Conservation (phyloP, 805 yeast genomes). For the Saccharomyces kudriavzevii region DNA sequence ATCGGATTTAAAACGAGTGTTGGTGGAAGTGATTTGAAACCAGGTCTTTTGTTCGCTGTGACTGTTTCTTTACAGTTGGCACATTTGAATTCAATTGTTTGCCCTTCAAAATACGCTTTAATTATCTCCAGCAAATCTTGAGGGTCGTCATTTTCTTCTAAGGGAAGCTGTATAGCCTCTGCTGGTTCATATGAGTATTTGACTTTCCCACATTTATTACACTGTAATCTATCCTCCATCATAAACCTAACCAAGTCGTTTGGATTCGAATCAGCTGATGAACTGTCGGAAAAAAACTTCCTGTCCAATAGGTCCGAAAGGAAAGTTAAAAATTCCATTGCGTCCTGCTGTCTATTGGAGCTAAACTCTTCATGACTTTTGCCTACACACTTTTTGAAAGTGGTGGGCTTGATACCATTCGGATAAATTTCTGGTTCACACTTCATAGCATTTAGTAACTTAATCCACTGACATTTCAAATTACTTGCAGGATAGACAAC, state of each 20-base stretch:
- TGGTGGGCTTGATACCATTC: conserved; percentile 65
- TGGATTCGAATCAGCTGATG: conserved; percentile 29
- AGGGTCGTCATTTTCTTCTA: conserved; percentile 43
- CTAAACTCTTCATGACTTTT: conserved; percentile 72
- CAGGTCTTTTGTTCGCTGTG: conserved; percentile 20
- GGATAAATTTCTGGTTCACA: conserved; percentile 47
- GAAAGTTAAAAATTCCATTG: conserved; percentile 77
- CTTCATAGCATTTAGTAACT: conserved; percentile 68
- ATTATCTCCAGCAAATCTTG: conserved; percentile 38
- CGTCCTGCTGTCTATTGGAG: conserved; percentile 89
- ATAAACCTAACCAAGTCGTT: conserved; percentile 56
- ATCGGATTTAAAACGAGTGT: conserved; percentile 64
- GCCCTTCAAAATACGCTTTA: conserved; percentile 44
- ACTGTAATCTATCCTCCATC: conserved; percentile 53
- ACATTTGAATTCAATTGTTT: conserved; percentile 57
- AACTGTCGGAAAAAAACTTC: conserved; percentile 27
- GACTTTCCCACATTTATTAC: conserved; percentile 49
- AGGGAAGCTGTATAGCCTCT: conserved; percentile 48
- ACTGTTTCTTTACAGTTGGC: conserved; percentile 38
- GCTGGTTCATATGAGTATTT: conserved; percentile 46
- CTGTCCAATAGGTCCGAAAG: conserved; percentile 55
- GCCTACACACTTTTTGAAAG: conserved; percentile 72
- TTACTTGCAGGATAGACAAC: conserved; percentile 51
- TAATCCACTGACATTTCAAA: conserved; percentile 66
- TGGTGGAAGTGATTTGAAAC: conserved; percentile 50